phyloP scores from a whole-genome alignment of 192 early-diverging fungal species.

The Backusella australiensis region DNA sequence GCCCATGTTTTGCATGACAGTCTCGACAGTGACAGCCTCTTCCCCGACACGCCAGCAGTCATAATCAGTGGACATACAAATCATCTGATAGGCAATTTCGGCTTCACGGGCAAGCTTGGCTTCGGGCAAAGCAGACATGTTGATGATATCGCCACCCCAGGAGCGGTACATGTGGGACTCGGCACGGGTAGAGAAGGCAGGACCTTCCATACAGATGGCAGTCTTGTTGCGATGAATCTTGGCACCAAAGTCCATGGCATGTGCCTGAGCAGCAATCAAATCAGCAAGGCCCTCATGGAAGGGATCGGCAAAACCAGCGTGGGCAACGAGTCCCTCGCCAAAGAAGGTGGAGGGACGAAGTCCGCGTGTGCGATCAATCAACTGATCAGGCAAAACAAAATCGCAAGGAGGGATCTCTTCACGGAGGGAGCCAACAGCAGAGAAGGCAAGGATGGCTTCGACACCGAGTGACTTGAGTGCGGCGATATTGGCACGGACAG shows the following conservation, averaged over 20 bases:
- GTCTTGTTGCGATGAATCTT: constrained; percentile 81
- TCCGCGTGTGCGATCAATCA: constrained; percentile 98
- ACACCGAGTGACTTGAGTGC: constrained; percentile 94
- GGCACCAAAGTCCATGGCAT: constrained; percentile 19
- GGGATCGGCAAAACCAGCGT: constrained; percentile 93
- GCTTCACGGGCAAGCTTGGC: constrained; percentile 97
- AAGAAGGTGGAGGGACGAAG: constrained; percentile 93
- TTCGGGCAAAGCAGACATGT: constrained; percentile 97
- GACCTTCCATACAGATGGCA: constrained; percentile 97
- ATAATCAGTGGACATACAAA: constrained; percentile 99
- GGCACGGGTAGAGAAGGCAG: constrained; percentile 95
- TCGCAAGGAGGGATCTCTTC: constrained; percentile 93
- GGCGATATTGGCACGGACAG: constrained; percentile 95
- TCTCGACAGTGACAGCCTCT: constrained; percentile 82
- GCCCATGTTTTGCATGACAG: constrained; percentile 85
- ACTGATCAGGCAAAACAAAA: constrained; percentile 92
- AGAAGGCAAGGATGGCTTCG: constrained; percentile 91
- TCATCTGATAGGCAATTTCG: constrained; percentile 97
- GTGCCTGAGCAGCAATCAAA: constrained; percentile 61
- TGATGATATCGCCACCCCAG: constrained; percentile 94
- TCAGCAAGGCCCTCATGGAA: constrained; percentile 76
- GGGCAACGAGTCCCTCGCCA: constrained; percentile 86
- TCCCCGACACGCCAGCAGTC: constrained; percentile 84
- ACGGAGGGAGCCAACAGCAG: constrained; percentile 93
- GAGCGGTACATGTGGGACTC: constrained; percentile 95